Conservation (phyloP, 768 basidiomycete species). For the Rhizopogon salebrosus region DNA sequence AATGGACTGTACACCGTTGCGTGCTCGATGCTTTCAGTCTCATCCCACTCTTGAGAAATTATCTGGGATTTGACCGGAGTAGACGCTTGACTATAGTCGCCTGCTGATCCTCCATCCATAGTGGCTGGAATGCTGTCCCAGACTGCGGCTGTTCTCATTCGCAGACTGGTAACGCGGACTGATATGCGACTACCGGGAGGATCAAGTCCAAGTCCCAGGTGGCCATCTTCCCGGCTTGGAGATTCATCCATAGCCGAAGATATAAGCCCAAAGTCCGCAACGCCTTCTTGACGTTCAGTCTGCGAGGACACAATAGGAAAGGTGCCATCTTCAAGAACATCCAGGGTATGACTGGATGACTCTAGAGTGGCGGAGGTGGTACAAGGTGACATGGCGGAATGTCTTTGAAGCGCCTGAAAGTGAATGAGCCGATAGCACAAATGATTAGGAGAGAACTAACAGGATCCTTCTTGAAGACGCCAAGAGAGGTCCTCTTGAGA, state of each 20-base stretch:
- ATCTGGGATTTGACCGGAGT: not conserved
- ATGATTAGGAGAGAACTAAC: not conserved
- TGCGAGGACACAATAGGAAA: not conserved
- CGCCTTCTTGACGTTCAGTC: not conserved
- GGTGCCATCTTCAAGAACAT: not conserved
- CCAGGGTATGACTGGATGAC: too few species aligned
- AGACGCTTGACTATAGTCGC: not conserved
- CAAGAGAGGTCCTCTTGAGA: not conserved
- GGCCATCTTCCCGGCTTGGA: not conserved
- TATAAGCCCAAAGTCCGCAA: not conserved
- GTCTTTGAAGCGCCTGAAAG: not conserved
- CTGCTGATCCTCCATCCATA: not conserved
- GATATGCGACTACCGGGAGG: constrained; percentile 19
- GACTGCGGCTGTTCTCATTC: constrained; percentile 21
- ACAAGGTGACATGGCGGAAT: not conserved
- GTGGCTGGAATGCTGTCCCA: constrained; percentile 25
- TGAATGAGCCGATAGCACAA: not conserved
- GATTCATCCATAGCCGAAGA: not conserved
- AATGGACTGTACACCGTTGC: not conserved
- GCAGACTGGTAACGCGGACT: constrained; percentile 19
- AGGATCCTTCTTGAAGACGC: not conserved
- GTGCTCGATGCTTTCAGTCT: not conserved
- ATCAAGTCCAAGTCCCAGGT: not conserved
- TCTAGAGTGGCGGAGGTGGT: not conserved
- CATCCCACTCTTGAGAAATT: not conserved